These are phyloP conservation scores for Rhodotorula kratochvilovae DNA, from an alignment of 768 basidiomycete genomes.

Conservation along the genomic window DNA sequence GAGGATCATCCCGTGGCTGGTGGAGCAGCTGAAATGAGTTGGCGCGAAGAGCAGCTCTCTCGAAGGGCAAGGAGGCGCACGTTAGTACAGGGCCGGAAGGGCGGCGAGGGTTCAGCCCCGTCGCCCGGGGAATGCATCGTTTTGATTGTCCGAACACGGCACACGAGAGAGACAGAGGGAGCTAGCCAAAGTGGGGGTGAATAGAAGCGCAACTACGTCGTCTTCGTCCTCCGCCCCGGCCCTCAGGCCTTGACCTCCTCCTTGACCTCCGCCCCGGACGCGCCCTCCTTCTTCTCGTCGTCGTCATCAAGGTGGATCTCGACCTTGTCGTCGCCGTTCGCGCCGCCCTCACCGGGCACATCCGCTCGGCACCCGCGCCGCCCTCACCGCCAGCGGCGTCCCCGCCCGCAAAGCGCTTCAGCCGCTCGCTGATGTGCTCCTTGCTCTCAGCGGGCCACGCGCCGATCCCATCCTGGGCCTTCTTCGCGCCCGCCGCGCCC, in stretches of 20 bases:
- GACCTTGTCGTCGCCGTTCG: slow-evolving; percentile 12
- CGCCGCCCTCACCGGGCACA: slow-evolving; percentile 28
- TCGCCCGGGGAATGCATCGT: no score
- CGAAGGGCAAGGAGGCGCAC: no score
- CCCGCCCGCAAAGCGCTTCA: slow-evolving; percentile 29
- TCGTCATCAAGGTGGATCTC: slow-evolving; percentile 14
- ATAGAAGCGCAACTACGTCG: no score
- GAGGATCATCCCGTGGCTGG: slow-evolving; percentile 6
- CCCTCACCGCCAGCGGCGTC: background rate
- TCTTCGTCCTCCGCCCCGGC: no score
- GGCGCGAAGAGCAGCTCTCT: no score
- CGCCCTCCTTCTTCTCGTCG: slow-evolving; percentile 4
- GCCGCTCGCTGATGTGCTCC: slow-evolving; percentile 32
- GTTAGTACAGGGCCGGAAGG: no score
- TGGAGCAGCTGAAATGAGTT: slow-evolving; percentile 1
- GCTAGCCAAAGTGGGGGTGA: background rate
- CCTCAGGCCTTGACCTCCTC: background rate
- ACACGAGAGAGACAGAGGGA: no score
- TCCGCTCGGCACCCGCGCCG: slow-evolving; percentile 29
- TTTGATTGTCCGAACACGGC: no score
- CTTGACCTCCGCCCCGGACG: no score
- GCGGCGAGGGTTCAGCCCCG: no score
- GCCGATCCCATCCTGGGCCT: slow-evolving; percentile 8
- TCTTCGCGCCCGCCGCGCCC: background rate
- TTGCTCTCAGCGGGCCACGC: slow-evolving; percentile 30